phyloP scores from a whole-genome alignment of 2,329 filamentous ascomycete genomes.

The Cordyceps javanica region DNA sequence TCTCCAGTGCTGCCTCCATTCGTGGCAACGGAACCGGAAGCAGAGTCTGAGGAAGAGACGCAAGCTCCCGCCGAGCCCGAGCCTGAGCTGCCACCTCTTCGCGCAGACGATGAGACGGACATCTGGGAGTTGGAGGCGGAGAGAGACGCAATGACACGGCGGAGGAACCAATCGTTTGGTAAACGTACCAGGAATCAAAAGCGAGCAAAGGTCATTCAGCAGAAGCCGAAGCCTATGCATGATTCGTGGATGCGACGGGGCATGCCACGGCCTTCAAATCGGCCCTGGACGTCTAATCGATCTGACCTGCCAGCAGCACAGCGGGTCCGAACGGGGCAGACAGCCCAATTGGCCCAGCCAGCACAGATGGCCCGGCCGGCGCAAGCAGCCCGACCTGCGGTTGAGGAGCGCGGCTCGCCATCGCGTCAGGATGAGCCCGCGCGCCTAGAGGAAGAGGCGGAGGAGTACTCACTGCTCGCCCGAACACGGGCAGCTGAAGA shows the following conservation, averaged over 20 bases:
- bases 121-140: slow-evolving; percentile 54
- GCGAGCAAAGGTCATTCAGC: not conserved
- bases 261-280: not conserved
- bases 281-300: not conserved
- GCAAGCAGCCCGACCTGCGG: not conserved
- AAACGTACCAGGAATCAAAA: no score
- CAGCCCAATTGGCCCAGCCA: no score
- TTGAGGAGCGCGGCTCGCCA: slow-evolving; percentile 16
- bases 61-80: not conserved
- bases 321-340: no score
- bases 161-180: slow-evolving; percentile 25
- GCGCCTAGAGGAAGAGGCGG: slow-evolving; percentile 16
- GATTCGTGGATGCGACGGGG: not conserved
- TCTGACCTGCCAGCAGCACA: no score
- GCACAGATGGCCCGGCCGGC: no score
- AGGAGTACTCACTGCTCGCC: slow-evolving; percentile 41
- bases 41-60: not conserved
- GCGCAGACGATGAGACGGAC: slow-evolving; percentile 39
- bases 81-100: not conserved
- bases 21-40: not conserved
- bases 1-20: not conserved
- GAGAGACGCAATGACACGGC: slow-evolving; percentile 34
- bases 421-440: not conserved
- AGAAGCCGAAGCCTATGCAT: not conserved
- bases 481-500: slow-evolving; percentile 17